phyloP scores from a whole-genome alignment of 2,329 filamentous ascomycete species.

The Claviceps citrina region DNA sequence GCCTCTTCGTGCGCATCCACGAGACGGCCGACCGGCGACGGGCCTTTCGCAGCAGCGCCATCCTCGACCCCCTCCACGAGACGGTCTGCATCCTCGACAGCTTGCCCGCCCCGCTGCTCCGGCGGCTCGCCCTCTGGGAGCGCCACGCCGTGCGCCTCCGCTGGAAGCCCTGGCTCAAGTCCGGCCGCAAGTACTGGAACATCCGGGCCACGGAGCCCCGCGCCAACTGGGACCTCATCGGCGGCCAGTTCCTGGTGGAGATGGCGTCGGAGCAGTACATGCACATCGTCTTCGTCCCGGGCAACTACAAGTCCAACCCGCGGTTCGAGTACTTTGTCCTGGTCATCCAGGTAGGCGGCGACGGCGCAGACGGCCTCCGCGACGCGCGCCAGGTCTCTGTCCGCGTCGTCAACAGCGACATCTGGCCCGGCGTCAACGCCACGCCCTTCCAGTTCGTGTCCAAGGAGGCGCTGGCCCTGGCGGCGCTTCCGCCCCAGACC shows the following conservation, averaged over 20 bases:
- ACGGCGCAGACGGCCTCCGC: not conserved
- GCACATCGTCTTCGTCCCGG: slow-evolving; percentile 1
- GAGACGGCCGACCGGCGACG: not conserved
- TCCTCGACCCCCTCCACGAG: not conserved
- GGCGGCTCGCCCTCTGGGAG: not conserved
- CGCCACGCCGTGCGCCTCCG: slow-evolving; percentile 1
- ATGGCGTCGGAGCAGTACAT: slow-evolving; percentile 1
- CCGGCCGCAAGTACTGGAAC: slow-evolving; percentile 1
- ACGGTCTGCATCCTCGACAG: not conserved
- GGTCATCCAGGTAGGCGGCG: not conserved
- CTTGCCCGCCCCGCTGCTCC: not conserved
- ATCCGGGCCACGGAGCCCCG: slow-evolving; percentile 1
- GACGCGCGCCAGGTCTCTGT: not conserved
- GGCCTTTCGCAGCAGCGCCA: not conserved
- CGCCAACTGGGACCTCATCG: not conserved
- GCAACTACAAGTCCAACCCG: not conserved
- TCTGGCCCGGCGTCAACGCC: not conserved
- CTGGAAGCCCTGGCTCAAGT: slow-evolving; percentile 1
- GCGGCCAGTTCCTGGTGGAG: slow-evolving; percentile 2
- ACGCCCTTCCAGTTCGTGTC: not conserved
- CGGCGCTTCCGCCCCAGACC: not conserved
- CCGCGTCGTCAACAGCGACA: not conserved
- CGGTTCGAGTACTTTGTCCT: slow-evolving; percentile 1
- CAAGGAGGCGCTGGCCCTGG: not conserved
- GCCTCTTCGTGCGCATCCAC: slow-evolving; percentile 1